These are phyloP conservation scores for Halophytophthora polymorphica DNA, from an alignment of 352 stramenopile species.

Conservation along the genomic window DNA sequence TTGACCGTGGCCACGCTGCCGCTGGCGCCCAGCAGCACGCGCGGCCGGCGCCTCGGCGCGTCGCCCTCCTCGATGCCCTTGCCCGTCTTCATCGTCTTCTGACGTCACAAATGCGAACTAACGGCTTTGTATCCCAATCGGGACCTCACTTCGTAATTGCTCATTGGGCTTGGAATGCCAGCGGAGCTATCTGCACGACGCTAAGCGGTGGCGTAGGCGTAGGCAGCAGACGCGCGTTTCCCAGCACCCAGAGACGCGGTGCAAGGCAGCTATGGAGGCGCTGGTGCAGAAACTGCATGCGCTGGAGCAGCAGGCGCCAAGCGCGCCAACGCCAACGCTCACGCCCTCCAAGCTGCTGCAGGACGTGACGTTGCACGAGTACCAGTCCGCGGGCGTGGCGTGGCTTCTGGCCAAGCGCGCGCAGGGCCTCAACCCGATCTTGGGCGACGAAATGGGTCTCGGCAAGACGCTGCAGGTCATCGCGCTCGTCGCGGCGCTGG, in stretches of 20 bases:
- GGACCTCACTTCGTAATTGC: too few species aligned
- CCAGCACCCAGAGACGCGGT: too few species aligned
- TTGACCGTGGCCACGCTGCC: constrained; percentile 89
- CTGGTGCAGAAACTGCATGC: constrained; percentile 35
- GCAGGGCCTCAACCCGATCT: constrained; percentile 67
- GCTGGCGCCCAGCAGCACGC: constrained; percentile 72
- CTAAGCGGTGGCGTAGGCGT: too few species aligned
- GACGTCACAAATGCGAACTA: not conserved
- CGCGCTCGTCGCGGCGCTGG: constrained; percentile 55
- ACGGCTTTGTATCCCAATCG: too few species aligned
- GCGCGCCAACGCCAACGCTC: constrained; percentile 14
- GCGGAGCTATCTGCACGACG: too few species aligned
- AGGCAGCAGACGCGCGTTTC: too few species aligned
- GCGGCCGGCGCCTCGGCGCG: constrained; percentile 22
- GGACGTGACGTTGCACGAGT: constrained; percentile 64
- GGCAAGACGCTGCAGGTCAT: constrained; percentile 84
- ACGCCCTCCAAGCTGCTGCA: constrained; percentile 37
- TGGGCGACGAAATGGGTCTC: constrained; percentile 83
- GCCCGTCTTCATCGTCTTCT: constrained; percentile 6
- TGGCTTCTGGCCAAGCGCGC: constrained; percentile 64
- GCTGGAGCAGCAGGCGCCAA: constrained; percentile 23
- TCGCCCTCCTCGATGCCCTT: too few species aligned
- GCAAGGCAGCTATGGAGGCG: constrained; percentile 58
- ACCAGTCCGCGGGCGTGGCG: constrained; percentile 59
- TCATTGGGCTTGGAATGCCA: too few species aligned